A percentile compares a stretch with the other conserved stretches of the same genome.
phyloP scores from a whole-genome alignment of 139 green algal species.

The Chara braunii region DNA sequence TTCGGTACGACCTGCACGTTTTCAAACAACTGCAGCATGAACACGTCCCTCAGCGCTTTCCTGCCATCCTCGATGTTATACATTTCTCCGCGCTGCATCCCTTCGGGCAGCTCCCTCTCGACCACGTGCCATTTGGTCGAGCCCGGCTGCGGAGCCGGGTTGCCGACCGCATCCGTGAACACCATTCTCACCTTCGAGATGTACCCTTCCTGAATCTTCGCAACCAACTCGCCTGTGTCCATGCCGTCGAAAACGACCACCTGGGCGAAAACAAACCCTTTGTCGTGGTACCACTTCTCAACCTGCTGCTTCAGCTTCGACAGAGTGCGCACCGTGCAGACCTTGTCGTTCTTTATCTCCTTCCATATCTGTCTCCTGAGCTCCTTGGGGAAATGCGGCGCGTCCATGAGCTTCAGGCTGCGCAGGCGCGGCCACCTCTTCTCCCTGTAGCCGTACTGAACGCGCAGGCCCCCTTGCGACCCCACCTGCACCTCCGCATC shows the following conservation, averaged over 20 bases:
- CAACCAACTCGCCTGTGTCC: conserved; percentile 58
- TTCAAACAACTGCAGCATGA: conserved; percentile 66
- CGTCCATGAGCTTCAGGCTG: no score
- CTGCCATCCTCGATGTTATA: conserved; percentile 68
- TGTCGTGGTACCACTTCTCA: conserved; percentile 66
- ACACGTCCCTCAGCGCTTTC: conserved; percentile 66
- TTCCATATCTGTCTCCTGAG: conserved; percentile 1
- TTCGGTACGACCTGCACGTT: conserved; percentile 62
- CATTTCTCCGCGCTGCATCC: conserved; percentile 42
- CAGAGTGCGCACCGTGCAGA: conserved; percentile 19
- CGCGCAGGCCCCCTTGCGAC: conserved; percentile 3
- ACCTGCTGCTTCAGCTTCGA: conserved; percentile 51
- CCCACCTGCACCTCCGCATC: conserved; percentile 23
- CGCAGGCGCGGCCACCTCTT: no score
- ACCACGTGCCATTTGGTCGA: not conserved
- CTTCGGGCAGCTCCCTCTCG: not conserved
- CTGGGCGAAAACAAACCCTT: conserved; percentile 51
- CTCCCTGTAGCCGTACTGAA: not conserved
- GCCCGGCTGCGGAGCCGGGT: conserved; percentile 22
- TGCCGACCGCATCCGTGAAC: conserved; percentile 57
- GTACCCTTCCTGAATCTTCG: conserved; percentile 56
- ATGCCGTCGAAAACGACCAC: conserved; percentile 62
- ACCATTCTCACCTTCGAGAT: conserved; percentile 44
- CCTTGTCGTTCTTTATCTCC: not conserved
- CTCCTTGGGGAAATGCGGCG: not conserved